Conservation (phyloP, 768 basidiomycete species). For the Phlebiopsis flavidoalba region DNA sequence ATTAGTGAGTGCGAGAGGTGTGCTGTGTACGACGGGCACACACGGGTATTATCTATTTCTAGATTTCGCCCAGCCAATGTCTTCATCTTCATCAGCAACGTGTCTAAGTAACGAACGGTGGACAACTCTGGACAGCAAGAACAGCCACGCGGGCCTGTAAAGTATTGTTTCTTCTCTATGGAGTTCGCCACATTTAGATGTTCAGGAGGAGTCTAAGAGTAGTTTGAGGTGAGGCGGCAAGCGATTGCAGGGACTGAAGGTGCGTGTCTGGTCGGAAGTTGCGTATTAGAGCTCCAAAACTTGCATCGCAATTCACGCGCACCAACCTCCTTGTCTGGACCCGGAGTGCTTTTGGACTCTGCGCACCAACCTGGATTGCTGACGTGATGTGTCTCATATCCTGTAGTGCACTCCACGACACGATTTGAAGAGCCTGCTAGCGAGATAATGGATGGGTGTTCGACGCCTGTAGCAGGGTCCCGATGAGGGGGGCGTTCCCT, state of each 20-base stretch:
- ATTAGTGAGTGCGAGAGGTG: not conserved
- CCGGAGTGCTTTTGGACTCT: constrained; percentile 36
- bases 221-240: constrained; percentile 89
- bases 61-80: constrained; percentile 51
- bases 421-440: constrained; percentile 64
- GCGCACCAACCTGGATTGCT: constrained; percentile 41
- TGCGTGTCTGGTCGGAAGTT: constrained; percentile 48
- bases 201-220: constrained; percentile 88
- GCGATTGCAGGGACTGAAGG: constrained; percentile 60
- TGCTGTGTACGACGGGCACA: constrained; percentile 16
- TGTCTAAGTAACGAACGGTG: constrained; percentile 66
- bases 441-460: constrained; percentile 77
- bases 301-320: not conserved
- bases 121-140: constrained; percentile 80
- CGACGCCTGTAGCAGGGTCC: constrained; percentile 80
- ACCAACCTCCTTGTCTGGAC: constrained; percentile 40
- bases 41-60: constrained; percentile 62
- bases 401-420: constrained; percentile 56
- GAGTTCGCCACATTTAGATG: constrained; percentile 88
- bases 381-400: constrained; percentile 54
- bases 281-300: not conserved
- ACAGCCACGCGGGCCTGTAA: constrained; percentile 86
- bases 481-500: constrained; percentile 93
- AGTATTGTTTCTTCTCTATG: constrained; percentile 73
- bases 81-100: constrained; percentile 63